Evolutionary conservation across 352 stramenopile species (phyloP), one percentile per base, ranked within the genome.

Genomic region (Phytophthora parvispora): DNA sequence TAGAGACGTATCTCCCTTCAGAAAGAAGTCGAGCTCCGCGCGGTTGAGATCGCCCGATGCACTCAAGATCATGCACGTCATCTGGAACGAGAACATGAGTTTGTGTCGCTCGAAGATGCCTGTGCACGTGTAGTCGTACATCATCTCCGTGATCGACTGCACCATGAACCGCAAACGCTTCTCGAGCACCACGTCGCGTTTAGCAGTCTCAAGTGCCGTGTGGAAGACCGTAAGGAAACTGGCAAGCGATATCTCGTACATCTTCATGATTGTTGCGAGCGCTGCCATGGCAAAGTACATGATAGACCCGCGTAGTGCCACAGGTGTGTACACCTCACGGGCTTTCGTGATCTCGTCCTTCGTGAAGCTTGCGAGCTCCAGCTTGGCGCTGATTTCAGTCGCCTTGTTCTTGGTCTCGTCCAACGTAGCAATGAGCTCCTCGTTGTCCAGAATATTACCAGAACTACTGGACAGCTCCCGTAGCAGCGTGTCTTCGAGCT

Each of bases 81-180:
- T 97, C 74, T 98, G 94, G 74, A 99, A 98, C 32, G 90, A 96
- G 70, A 99, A 99, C 93, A 98, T 98, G 63, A 99, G 87, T 77
- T 99, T 99, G 80, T 99, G 96, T n/a, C 93, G 87, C 84, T 99
- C 96, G 50, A 99, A 99, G 65, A 99, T 99, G 25, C 96, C 96
- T 7, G 93, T 99, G 65, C 96, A 99, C 10, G 94, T 99, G 82
- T 98, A 99, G 74, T 99, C 94, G 76, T 99, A 99, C 74, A 98
- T 95, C 79, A 98, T 92, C 40, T 94, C 83, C 0, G 94, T 98
- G 58, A 98, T 96, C 13, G 88, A 94, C 45, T 95, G 80, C 24
- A 94, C 95, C 87, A 98, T 96, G 50, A 93, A 95, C 16, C 73
- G 70, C n/a, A 98, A 78, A 0, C 93, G 86, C 49, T 95, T 94